These are phyloP conservation scores for Pogostemon cablin DNA, from an alignment of 257 asterid genomes.

Conservation along the genomic window DNA sequence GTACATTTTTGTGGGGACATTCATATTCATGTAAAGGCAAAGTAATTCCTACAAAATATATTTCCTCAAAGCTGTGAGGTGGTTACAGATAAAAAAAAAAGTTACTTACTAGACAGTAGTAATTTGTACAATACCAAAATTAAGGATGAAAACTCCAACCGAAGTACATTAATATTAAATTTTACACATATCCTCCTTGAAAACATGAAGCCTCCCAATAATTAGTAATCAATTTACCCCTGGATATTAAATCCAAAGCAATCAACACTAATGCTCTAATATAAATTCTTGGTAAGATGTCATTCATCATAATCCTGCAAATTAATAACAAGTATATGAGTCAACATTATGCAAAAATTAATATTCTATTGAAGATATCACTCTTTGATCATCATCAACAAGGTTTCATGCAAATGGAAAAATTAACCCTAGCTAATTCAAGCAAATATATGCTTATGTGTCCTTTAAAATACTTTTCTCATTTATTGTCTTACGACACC, in stretches of 20 bases:
- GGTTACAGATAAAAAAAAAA: too few species aligned
- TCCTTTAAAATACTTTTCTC: too few species aligned
- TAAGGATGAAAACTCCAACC: not conserved
- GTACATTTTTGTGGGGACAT: too few species aligned
- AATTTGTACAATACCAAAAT: not conserved
- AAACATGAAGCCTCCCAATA: not conserved
- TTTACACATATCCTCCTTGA: not conserved
- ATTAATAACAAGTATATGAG: not conserved
- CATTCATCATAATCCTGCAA: constrained; percentile 32
- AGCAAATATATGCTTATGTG: too few species aligned
- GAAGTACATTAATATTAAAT: not conserved
- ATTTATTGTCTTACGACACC: too few species aligned
- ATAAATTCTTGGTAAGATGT: not conserved
- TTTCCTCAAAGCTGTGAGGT: too few species aligned
- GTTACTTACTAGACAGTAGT: not conserved
- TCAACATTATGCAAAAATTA: not conserved
- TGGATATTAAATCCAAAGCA: not conserved
- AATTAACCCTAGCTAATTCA: not conserved
- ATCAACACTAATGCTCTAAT: not conserved
- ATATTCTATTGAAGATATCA: too few species aligned
- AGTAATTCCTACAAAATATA: too few species aligned
- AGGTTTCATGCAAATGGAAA: not conserved
- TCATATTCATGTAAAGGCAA: too few species aligned
- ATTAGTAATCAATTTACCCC: not conserved
- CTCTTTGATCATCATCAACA: too few species aligned